Conservation (phyloP, 768 basidiomycete species). For the Tricholoma bakamatsutake region DNA sequence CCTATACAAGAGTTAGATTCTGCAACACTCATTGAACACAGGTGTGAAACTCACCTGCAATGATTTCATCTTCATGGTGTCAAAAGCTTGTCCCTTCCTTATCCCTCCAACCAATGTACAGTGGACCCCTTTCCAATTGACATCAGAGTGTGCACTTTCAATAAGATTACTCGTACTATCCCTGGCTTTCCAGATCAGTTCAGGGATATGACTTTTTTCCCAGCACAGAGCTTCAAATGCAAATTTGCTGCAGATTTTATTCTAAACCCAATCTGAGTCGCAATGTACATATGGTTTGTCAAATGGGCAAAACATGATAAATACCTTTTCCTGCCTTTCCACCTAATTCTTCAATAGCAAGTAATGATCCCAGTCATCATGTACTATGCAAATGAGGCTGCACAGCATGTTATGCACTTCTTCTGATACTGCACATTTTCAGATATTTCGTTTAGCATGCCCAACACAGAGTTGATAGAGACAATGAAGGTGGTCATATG, state of each 20-base stretch:
- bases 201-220: constrained; percentile 13
- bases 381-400: too few species aligned
- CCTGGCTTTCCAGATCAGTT: constrained; percentile 11
- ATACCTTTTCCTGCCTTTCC: too few species aligned
- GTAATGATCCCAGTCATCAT: too few species aligned
- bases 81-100: constrained; percentile 13
- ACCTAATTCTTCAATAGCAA: too few species aligned
- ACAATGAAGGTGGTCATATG: constrained; percentile 20
- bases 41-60: constrained; percentile 1
- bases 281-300: background rate
- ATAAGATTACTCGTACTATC: constrained; percentile 2
- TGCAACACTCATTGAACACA: background rate
- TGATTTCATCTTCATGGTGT: constrained; percentile 11
- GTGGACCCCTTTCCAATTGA: constrained; percentile 11
- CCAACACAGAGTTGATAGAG: constrained; percentile 17
- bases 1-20: constrained; percentile 1
- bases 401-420: too few species aligned
- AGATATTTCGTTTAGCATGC: constrained; percentile 5
- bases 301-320: background rate
- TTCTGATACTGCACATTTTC: too few species aligned
- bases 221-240: constrained; percentile 12
- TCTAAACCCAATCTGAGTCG: constrained; percentile 12
- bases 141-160: constrained; percentile 11
- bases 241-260: constrained; percentile 11
- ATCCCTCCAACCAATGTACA: constrained; percentile 16